Evolutionary conservation across 2,329 filamentous ascomycete genomes (phyloP).

Genomic region (Colletotrichum sp.): DNA sequence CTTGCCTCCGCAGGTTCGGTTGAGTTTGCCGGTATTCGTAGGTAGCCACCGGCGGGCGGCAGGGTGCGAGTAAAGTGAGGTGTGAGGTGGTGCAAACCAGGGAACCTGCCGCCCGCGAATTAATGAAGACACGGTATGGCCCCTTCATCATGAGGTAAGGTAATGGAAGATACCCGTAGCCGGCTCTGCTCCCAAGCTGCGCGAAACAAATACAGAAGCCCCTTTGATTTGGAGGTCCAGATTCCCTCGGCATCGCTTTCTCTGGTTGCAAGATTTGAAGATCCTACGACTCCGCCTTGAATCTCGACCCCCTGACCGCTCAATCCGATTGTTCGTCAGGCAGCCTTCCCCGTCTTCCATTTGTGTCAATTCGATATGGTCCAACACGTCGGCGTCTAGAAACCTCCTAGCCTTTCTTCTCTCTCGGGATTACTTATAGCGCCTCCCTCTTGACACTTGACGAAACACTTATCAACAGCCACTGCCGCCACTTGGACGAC

Average conservation of each 20-base stretch:
- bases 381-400: slow-evolving; percentile 9
- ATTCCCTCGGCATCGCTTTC: background rate
- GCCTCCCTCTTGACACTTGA: background rate
- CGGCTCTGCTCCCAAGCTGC: background rate
- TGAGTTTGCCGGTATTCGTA: background rate
- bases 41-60: background rate
- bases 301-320: background rate
- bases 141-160: background rate
- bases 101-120: background rate
- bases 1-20: background rate
- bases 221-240: background rate
- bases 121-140: background rate
- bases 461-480: slow-evolving; percentile 5
- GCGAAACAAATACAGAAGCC: background rate
- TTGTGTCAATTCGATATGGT: slow-evolving; percentile 3
- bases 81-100: background rate
- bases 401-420: background rate
- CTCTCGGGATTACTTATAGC: background rate
- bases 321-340: background rate
- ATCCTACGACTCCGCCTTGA: background rate
- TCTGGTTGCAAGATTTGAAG: background rate
- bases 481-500: background rate
- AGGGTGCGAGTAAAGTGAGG: background rate
- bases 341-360: background rate
- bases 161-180: background rate